phyloP scores from a whole-genome alignment of 768 basidiomycete species.

The Leucocoprinus leucothites region DNA sequence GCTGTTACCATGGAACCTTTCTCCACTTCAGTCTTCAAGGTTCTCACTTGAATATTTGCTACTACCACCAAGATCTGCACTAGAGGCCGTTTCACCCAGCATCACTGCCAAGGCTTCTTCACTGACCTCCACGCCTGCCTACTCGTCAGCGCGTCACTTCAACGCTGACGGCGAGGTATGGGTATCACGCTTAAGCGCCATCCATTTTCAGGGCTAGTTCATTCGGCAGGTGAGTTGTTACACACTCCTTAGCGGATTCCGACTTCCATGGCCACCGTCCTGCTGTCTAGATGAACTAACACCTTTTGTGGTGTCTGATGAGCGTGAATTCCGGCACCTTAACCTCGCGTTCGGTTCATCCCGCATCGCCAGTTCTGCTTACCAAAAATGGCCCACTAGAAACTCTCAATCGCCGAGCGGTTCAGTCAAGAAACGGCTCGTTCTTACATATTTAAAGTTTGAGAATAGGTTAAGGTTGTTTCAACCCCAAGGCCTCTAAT shows the following conservation, averaged over 20 bases:
- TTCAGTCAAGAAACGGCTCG: slow-evolving; percentile 80
- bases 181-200: slow-evolving; percentile 86
- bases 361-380: slow-evolving; percentile 69
- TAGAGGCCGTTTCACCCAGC: slow-evolving; percentile 60
- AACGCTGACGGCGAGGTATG: slow-evolving; percentile 79
- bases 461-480: slow-evolving; percentile 84
- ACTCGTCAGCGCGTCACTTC: slow-evolving; percentile 70
- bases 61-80: slow-evolving; percentile 88
- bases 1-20: slow-evolving; percentile 87
- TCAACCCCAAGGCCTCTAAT: slow-evolving; percentile 89
- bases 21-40: slow-evolving; percentile 87
- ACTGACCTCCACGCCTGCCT: slow-evolving; percentile 77
- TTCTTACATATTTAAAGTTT: slow-evolving; percentile 86
- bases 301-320: slow-evolving; percentile 84
- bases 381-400: slow-evolving; percentile 80
- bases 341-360: slow-evolving; percentile 69
- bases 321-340: slow-evolving; percentile 81
- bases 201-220: slow-evolving; percentile 91
- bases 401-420: slow-evolving; percentile 81
- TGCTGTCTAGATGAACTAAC: slow-evolving; percentile 88
- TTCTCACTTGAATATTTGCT: slow-evolving; percentile 87
- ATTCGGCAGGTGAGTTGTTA: slow-evolving; percentile 90
- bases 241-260: slow-evolving; percentile 84
- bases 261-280: slow-evolving; percentile 87
- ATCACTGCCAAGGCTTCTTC: slow-evolving; percentile 78